Percentiles rank a stretch among this genome's conserved stretches.
Conservation (phyloP, 2,329 filamentous ascomycete species). For the Cercospora zeae-maydis region DNA sequence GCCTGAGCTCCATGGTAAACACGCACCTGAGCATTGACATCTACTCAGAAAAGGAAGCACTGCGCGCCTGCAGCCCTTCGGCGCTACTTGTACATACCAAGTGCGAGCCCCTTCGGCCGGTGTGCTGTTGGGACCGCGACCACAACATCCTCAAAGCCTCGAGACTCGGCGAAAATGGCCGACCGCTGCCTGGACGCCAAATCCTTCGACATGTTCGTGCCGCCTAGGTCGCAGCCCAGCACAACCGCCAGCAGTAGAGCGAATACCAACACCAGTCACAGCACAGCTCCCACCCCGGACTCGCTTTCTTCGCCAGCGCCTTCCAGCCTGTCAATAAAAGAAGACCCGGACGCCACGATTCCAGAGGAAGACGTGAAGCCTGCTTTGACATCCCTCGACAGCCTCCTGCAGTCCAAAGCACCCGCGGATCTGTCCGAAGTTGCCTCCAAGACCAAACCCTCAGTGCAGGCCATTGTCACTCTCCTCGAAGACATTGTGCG, state of each 20-base stretch:
- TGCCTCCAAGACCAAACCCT: not conserved
- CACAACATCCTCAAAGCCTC: not conserved
- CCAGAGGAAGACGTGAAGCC: not conserved
- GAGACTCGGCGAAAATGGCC: not conserved
- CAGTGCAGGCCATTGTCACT: slow-evolving; percentile 7
- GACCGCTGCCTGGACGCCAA: not conserved
- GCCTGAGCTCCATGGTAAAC: slow-evolving; percentile 8
- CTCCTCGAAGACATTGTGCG: slow-evolving; percentile 10
- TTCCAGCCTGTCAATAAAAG: not conserved
- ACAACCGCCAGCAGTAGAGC: slow-evolving; percentile 5
- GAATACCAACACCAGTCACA: slow-evolving; percentile 6
- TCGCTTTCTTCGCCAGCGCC: slow-evolving; percentile 3
- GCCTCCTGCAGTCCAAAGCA: not conserved
- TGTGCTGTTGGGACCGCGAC: not conserved
- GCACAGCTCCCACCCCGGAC: slow-evolving; percentile 7
- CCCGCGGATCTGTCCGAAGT: slow-evolving; percentile 2
- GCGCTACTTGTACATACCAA: not conserved
- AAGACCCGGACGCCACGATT: not conserved
- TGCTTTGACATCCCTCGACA: slow-evolving; percentile 4
- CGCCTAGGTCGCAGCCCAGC: slow-evolving; percentile 1
- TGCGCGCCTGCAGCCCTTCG: not conserved
- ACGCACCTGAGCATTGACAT: not conserved
- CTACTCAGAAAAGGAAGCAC: not conserved
- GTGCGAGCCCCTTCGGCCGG: not conserved
- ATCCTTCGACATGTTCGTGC: not conserved